These are phyloP conservation scores for Hymenoscyphus infarciens DNA, from an alignment of 2,329 filamentous ascomycete species.

Conservation along the genomic window DNA sequence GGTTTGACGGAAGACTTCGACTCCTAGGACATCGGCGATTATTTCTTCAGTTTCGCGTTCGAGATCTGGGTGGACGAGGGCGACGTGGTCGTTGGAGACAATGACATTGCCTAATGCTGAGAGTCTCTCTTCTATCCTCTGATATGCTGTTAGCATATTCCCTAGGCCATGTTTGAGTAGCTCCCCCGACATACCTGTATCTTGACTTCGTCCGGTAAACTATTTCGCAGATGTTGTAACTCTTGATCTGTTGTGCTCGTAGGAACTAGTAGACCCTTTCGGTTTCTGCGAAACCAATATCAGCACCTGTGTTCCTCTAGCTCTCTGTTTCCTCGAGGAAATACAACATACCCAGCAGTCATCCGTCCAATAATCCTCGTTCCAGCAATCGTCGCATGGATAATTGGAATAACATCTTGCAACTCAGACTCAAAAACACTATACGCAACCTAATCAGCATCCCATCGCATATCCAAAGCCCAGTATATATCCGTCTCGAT, in stretches of 20 bases:
- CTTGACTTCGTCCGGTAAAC: conserved; percentile 83
- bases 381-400: conserved; percentile 92
- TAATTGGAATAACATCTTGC: conserved; percentile 95
- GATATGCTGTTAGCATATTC: neutral
- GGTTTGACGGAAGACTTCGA: conserved; percentile 90
- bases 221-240: conserved; percentile 93
- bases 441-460: conserved; percentile 10
- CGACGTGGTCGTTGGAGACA: conserved; percentile 93
- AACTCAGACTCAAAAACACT: conserved; percentile 97
- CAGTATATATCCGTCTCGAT: neutral
- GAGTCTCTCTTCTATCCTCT: conserved; percentile 94
- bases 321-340: neutral
- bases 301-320: conserved; percentile 11
- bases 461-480: conserved; percentile 8
- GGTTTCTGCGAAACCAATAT: conserved; percentile 59
- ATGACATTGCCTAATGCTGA: conserved; percentile 97
- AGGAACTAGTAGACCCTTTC: conserved; percentile 92
- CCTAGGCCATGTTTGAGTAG: neutral
- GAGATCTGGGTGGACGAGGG: conserved; percentile 90
- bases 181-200: conserved; percentile 52
- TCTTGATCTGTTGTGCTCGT: conserved; percentile 97
- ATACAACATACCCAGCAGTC: conserved; percentile 71
- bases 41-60: conserved; percentile 99
- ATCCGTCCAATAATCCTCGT: conserved; percentile 94
- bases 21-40: conserved; percentile 86